Evolutionary conservation across 768 basidiomycete genomes (phyloP), one percentile per base, ranked within the genome.

Genomic region (Hortiboletus flavorubellus): DNA sequence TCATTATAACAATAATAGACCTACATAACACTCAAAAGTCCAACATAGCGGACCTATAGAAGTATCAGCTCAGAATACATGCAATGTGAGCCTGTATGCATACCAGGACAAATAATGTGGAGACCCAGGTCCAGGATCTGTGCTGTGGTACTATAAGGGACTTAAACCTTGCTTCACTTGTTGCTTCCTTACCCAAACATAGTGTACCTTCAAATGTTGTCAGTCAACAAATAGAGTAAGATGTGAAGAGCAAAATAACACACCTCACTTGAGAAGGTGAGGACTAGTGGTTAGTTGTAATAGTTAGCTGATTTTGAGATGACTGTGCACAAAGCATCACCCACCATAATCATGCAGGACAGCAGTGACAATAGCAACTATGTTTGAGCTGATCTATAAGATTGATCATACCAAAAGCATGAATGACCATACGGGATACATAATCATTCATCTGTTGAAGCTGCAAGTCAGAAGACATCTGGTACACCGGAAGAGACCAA

Each of bases 161-260:
- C 18, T 0, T 5, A 0, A 21, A 21, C 5, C 30, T 5, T 3
- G 23, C 11, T 11, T 8, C 5, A 14, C 11, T 16, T 26, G 8
- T 15, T 16, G 21, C 7, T 43, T 14, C 11, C 48, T 21, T 15
- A 61, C 60, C 61, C 61, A 61, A 29, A 62, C 15, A 39, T 58
- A 58, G 3, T 61, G 26, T 35, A 62, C 7, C 61, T 62, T 49
- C 3, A 3, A 3, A 31, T 7, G 11, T 29, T 5, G 7, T 53
- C 10, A 48, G 33, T 10, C 16, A 2, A 23, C 5, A 26, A 1
- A 26, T 6, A 6, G 26, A 2, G 26, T 26, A 5, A n/a, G 4
- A 0, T 9, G 2, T 5, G 3, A 2, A 16, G 15, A 12, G 8
- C 2, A 2, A 23, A 3, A 49, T 5, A 8, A 37, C 2, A 33